Conservation (phyloP, 495 filamentous ascomycete genomes). For the Niebla homalea region DNA sequence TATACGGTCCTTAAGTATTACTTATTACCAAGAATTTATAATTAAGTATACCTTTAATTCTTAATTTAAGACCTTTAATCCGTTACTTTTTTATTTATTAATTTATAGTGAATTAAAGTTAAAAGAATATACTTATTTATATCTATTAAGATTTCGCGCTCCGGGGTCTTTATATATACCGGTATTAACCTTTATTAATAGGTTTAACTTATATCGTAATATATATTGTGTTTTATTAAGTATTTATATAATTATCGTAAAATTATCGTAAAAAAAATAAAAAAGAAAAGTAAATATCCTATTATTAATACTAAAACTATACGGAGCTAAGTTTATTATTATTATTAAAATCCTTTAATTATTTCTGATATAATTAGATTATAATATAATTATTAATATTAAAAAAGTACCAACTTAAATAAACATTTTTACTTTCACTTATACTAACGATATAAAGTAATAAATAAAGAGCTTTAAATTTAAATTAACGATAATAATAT, state of each 20-base stretch:
- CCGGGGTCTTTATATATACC: not conserved
- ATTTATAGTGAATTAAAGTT: constrained; percentile 1
- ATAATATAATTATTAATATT: not conserved
- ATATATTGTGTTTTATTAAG: constrained; percentile 3
- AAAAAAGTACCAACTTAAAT: not conserved
- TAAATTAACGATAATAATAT: not conserved
- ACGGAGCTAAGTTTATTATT: not conserved
- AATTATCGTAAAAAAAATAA: not conserved
- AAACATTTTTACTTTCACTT: not conserved
- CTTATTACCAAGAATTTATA: not conserved
- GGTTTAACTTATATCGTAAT: constrained; percentile 1
- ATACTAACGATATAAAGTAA: constrained; percentile 2
- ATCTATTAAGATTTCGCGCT: not conserved
- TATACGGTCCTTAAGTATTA: not conserved
- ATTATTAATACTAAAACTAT: not conserved
- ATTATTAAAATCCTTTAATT: not conserved
- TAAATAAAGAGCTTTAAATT: not conserved
- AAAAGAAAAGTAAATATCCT: not conserved
- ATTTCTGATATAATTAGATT: not conserved
- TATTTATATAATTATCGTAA: constrained; percentile 1
- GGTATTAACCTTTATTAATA: not conserved
- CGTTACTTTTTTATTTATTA: not conserved
- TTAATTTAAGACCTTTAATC: not conserved
- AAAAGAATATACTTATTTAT: not conserved
- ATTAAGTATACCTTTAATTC: not conserved